phyloP scores from a whole-genome alignment of 2,329 filamentous ascomycete genomes.

The Gnomoniopsis smithogilvyi region DNA sequence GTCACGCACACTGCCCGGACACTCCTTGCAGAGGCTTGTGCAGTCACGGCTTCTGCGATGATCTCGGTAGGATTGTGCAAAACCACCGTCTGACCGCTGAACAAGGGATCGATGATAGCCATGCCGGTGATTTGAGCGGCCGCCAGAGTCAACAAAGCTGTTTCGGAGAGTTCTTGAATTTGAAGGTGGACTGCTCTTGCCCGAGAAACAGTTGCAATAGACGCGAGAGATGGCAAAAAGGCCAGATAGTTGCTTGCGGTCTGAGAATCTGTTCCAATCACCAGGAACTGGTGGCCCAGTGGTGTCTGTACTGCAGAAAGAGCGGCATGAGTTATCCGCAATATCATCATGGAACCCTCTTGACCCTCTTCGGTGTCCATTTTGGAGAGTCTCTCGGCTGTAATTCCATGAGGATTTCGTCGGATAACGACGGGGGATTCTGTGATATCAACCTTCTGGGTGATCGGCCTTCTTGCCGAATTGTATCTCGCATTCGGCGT shows the following conservation, averaged over 20 bases:
- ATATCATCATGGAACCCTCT: neutral
- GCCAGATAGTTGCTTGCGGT: neutral
- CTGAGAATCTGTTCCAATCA: neutral
- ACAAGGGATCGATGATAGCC: neutral
- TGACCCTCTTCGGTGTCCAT: neutral
- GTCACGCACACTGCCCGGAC: neutral
- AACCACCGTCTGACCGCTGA: neutral
- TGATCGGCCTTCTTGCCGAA: neutral
- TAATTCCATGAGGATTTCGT: neutral
- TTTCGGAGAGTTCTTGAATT: neutral
- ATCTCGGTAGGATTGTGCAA: neutral
- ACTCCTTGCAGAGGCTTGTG: neutral
- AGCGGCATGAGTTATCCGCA: neutral
- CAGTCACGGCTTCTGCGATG: neutral
- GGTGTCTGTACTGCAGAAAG: neutral
- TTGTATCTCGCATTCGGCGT: neutral
- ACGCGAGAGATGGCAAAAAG: neutral
- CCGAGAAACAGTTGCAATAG: neutral
- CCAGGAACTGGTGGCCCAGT: constrained; percentile 2
- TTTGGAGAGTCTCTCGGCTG: neutral
- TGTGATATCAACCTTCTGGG: neutral
- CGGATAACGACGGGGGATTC: neutral
- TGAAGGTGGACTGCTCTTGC: neutral
- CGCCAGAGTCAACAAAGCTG: neutral
- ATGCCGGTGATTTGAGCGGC: neutral